Conservation (phyloP, 306 rosid species). For the Prunus mume region DNA sequence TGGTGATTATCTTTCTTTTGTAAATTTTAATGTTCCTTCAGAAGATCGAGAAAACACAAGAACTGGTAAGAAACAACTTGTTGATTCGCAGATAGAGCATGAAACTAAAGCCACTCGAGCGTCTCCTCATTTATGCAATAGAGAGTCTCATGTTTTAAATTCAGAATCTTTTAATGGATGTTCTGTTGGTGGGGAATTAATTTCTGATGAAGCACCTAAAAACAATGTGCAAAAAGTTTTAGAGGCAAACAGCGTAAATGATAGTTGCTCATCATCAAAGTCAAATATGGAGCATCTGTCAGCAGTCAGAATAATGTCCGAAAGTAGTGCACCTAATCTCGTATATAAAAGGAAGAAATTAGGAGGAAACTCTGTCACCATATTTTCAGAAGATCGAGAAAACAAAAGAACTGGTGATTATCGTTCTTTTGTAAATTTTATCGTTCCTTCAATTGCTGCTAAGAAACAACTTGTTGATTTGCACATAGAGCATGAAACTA, state of each 20-base stretch:
- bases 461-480: conserved; percentile 42
- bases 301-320: conserved; percentile 12
- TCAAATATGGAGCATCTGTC: conserved; percentile 60
- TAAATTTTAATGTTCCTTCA: conserved; percentile 44
- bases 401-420: conserved; percentile 41
- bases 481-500: conserved; percentile 39
- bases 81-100: conserved; percentile 39
- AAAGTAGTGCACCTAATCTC: conserved; percentile 37
- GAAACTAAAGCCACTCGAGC: conserved; percentile 34
- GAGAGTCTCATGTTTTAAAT: conserved; percentile 21
- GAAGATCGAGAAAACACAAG: background rate
- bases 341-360: conserved; percentile 74
- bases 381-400: conserved; percentile 27
- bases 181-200: conserved; percentile 19
- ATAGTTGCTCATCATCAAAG: conserved; percentile 91
- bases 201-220: conserved; percentile 36
- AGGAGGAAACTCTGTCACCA: conserved; percentile 28
- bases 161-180: conserved; percentile 19
- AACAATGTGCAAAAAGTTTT: conserved; percentile 37
- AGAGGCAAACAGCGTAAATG: conserved; percentile 66
- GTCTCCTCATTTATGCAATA: conserved; percentile 27
- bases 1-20: conserved; percentile 46
- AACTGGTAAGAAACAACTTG: conserved; percentile 41
- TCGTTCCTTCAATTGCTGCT: conserved; percentile 37
- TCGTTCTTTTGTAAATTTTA: conserved; percentile 50